These are phyloP conservation scores for Kodamaea sp. DNA, from an alignment of 1,139 yeast species.

Conservation along the genomic window DNA sequence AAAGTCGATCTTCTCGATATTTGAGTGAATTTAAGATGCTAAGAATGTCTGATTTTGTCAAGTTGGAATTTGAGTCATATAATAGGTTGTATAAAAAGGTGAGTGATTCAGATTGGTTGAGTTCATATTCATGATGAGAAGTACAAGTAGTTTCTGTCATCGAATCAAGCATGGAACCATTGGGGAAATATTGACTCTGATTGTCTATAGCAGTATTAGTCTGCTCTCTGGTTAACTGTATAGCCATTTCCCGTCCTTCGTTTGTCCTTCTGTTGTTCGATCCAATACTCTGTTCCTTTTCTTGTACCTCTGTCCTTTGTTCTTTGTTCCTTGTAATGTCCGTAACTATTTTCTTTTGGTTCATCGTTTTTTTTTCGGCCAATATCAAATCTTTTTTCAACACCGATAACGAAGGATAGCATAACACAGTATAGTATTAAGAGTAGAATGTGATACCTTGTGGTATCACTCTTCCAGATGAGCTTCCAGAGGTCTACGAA, in stretches of 20 bases:
- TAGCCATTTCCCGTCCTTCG: slow-evolving; percentile 12
- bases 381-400: too few relatives aligned
- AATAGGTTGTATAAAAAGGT: slow-evolving; percentile 39
- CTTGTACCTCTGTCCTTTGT: too few relatives aligned
- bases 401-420: too few relatives aligned
- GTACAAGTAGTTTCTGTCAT: background rate
- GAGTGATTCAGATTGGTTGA: slow-evolving; percentile 40
- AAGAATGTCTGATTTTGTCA: slow-evolving; percentile 37
- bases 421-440: too few relatives aligned
- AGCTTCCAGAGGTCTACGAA: too few relatives aligned
- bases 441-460: too few relatives aligned
- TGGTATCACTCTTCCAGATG: too few relatives aligned
- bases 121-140: slow-evolving; percentile 32
- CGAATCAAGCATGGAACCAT: background rate
- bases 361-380: too few relatives aligned
- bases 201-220: slow-evolving; percentile 5
- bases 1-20: slow-evolving; percentile 32
- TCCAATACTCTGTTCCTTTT: background rate
- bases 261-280: background rate
- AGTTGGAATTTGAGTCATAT: slow-evolving; percentile 34
- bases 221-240: slow-evolving; percentile 15
- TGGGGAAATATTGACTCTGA: slow-evolving; percentile 1
- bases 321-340: too few relatives aligned
- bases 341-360: too few relatives aligned
- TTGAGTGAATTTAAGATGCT: slow-evolving; percentile 35